Base-by-base conservation (phyloP, 495 filamentous ascomycete species). In the Achaetomiella virescens region DNA sequence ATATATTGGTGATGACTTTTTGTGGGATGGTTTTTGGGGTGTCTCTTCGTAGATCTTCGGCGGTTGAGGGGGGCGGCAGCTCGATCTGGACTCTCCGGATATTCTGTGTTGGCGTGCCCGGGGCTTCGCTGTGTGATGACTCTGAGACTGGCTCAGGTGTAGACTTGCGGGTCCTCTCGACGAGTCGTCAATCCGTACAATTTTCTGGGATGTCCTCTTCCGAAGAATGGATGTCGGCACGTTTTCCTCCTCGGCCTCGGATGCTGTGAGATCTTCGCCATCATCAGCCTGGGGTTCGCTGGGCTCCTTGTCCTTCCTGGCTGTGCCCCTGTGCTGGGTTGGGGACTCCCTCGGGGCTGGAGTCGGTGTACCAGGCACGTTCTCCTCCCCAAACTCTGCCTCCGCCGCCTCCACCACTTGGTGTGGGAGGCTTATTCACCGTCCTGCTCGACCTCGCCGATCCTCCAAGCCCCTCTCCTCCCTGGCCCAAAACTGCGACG, bases 11-110 rank as follows among this genome's bases (percentile, higher is more conserved):
- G 59, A 65, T 1, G 36, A 38, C 47, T 55, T 56, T 36, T 55
- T 52, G 29, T 29, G 33, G 0, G 48, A 31, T 31, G 27, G 20
- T 5, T 60, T 61, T 24, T 59, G 48, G 0, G 61, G 63, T 22
- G 66, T 65, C 25, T 68, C 64, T 44, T 66, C 52, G 37, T 54
- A 64, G 44, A 27, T 67, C 67, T 10, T 58, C 57, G 6, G 54
- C 31, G n/a, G 20, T 40, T 11, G 55, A 38, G 11, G 54, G 53
- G 6, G 35, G 56, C 5, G 54, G 58, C 10, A 60, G 54, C n/a
- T 56, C 50, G 11, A 62, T 58, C 14, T 66, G 65, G 15, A 59
- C 62, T 42, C 22, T 54, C 25, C 58, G 55, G 15, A 48, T 48
- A 18, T 33, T 42, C 5, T 56, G 59, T 20, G 63, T 62, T 21